Base-by-base conservation (phyloP, 2,329 filamentous ascomycete genomes). In the Trichoderma breve region DNA sequence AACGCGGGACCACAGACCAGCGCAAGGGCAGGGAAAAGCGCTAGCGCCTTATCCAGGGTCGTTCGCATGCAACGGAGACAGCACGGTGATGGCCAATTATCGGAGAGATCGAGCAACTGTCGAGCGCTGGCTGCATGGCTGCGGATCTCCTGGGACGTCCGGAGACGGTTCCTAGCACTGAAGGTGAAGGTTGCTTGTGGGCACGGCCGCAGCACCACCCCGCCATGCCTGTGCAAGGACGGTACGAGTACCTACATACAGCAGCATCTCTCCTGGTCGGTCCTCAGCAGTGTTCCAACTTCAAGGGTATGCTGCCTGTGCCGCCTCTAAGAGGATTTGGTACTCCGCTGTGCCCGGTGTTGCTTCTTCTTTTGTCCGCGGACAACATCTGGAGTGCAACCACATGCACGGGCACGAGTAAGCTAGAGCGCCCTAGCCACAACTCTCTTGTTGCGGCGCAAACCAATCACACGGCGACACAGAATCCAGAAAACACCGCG, bases 81-180 rank as follows among this genome's bases (percentile, higher is more conserved):
- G 71, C 74, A 28, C 55, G 34, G 65, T 26, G 18, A 28, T 73
- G 69, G 65, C 80, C 81, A 82, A 81, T 82, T 75, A 82, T 82
- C 80, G 80, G 77, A 39, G 60, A 77, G 79, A 81, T 81, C 78
- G 79, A 75, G 63, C 67, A 75, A 72, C 55, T 55, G 47, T 47
- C 58, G 28, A 55, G 30, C 55, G 21, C 39, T 36, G 43, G 68
- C 55, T 58, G 65, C 53, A 66, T 66, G 51, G 47, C 61, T 67
- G 61, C 62, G 68, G 60, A 71, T 71, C 68, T 63, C 21, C 43
- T 71, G 60, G 68, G 68, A 39, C 68, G 21, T 60, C 66, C 66
- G 66, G 66, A 70, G 66, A 70, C 55, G 66, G 66, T 61, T 69
- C 66, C 66, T 51, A 69, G 66, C 55, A 69, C 51, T 24, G 9